Evolutionary conservation across 192 early-diverging fungal genomes (phyloP).

Genomic region (Entomortierella lignicola): DNA sequence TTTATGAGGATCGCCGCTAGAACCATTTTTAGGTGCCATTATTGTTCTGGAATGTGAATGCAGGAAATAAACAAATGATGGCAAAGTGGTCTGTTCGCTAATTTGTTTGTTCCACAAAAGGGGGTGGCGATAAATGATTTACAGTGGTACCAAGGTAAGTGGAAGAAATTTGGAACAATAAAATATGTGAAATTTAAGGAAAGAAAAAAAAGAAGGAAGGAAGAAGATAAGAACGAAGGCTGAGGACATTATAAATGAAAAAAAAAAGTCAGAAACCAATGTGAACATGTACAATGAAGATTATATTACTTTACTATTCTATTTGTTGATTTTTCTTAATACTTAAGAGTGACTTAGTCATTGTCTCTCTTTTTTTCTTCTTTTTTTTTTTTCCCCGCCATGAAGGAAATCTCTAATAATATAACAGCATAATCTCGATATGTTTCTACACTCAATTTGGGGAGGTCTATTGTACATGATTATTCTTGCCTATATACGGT

Average conservation of each 20-base stretch:
- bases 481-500: neutral
- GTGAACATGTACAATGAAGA: too few species aligned
- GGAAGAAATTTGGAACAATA: neutral
- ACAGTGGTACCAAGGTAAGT: neutral
- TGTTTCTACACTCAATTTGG: too few species aligned
- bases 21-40: neutral
- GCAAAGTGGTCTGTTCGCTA: slow-evolving; percentile 37
- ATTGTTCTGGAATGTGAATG: neutral
- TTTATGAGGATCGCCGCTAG: neutral
- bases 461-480: too few species aligned
- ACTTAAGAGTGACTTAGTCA: too few species aligned
- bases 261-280: too few species aligned
- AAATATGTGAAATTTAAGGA: slow-evolving; percentile 2
- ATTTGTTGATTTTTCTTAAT: too few species aligned
- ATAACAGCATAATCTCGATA: too few species aligned
- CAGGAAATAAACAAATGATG: neutral
- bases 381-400: too few species aligned
- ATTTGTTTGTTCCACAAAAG: slow-evolving; percentile 39
- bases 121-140: neutral
- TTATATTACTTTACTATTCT: too few species aligned
- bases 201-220: slow-evolving; percentile 2
- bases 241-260: neutral
- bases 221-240: neutral
- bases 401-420: too few species aligned
- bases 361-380: too few species aligned